Conservation (phyloP, 495 filamentous ascomycete genomes). For the Neurospora sp. region DNA sequence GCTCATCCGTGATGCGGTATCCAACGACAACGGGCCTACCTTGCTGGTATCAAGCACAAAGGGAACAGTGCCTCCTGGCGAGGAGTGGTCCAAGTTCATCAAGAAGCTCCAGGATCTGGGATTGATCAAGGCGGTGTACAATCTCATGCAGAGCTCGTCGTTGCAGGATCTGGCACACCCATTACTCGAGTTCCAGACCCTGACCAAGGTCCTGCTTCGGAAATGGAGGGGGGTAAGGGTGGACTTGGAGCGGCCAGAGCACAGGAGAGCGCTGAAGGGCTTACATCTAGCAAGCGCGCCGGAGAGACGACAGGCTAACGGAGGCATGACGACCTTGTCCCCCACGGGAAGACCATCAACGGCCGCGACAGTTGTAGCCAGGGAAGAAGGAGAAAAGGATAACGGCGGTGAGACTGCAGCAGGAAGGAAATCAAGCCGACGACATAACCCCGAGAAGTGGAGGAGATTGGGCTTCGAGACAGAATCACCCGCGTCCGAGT, state of each 20-base stretch:
- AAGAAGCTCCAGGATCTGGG: slow-evolving; percentile 87
- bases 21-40: slow-evolving; percentile 46
- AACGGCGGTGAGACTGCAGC: not conserved
- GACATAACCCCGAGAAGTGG: slow-evolving; percentile 90
- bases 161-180: slow-evolving; percentile 92
- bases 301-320: slow-evolving; percentile 36
- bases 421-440: slow-evolving; percentile 32
- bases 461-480: slow-evolving; percentile 83
- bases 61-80: slow-evolving; percentile 30
- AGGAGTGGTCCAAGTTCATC: slow-evolving; percentile 94
- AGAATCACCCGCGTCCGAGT: slow-evolving; percentile 76
- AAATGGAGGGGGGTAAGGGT: slow-evolving; percentile 85
- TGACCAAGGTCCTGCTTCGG: slow-evolving; percentile 80
- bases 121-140: slow-evolving; percentile 81
- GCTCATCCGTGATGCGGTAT: slow-evolving; percentile 84
- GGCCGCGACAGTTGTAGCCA: not conserved
- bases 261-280: slow-evolving; percentile 75
- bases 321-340: slow-evolving; percentile 8
- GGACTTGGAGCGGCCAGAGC: slow-evolving; percentile 78
- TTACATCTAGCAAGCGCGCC: slow-evolving; percentile 76
- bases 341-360: slow-evolving; percentile 12
- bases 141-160: slow-evolving; percentile 85
- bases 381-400: not conserved
- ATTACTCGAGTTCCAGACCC: slow-evolving; percentile 83
- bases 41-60: slow-evolving; percentile 25